Base-by-base conservation (phyloP, 1,284 basidiomycete species). In the Rhodofomes roseus region DNA sequence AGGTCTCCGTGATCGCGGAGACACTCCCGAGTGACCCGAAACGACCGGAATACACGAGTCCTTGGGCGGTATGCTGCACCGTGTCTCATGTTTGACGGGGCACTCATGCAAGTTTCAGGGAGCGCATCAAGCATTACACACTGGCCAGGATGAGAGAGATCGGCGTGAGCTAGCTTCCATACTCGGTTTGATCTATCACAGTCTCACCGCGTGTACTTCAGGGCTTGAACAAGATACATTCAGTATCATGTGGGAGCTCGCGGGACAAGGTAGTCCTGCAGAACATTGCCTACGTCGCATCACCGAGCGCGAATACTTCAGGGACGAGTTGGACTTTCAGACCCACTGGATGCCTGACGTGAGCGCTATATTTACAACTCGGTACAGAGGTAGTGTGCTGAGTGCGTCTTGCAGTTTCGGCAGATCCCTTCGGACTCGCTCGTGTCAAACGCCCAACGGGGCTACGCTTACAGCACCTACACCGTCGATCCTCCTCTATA, bases 181-280 rank as follows among this genome's bases (percentile, higher is more conserved):
- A 36, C 53, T 23, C 48, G 29, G 34, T 29, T 27, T 4, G 27
- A 14, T 18, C 5, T 8, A 46, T 46, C 23, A 46, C 20, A 39
- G 7, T 25, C 2, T 31, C n/a, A n/a, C n/a, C n/a, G n/a, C n/a
- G n/a, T n/a, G n/a, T n/a, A n/a, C 36, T 37, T 20, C 54, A 91
- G 89, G 76, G n/a, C 77, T 90, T 57, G 89, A 92, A 67, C 73
- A 79, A 60, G 86, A 86, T 59, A 92, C 91, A 0, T 92, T 93
- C 72, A 69, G 82, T 20, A 78, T 73, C 2, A 84, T 93, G 80
- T 92, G 88, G 87, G 73, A 80, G 55, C 75, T 91, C 62, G 91
- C 89, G 2, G 79, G 76, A 7, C 80, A 82, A 0, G 82, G 80
- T 18, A 73, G 75, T 39, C 74, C 74, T 9, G 78, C 81, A 0